Conservation (phyloP, 1,284 basidiomycete genomes). For the Irpex sp. region DNA sequence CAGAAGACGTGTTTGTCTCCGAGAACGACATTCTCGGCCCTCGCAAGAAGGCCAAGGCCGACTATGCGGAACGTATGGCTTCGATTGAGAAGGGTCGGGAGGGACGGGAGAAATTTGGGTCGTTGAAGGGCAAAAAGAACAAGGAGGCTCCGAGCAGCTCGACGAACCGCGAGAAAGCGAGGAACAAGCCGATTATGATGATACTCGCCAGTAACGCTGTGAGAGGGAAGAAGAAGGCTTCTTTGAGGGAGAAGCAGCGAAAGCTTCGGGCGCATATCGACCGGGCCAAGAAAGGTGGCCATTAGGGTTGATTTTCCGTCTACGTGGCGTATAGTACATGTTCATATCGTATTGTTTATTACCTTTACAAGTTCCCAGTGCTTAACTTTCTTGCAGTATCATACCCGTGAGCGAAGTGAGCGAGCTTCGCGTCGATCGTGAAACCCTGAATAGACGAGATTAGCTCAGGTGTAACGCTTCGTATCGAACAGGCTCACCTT, state of each 20-base stretch:
- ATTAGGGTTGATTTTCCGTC: constrained; percentile 1
- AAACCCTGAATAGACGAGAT: constrained; percentile 49
- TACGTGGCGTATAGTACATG: too few species aligned
- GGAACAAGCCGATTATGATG: constrained; percentile 96
- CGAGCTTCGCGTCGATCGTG: constrained; percentile 73
- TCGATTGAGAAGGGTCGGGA: constrained; percentile 92
- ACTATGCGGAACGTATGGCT: constrained; percentile 94
- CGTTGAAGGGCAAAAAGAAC: constrained; percentile 84
- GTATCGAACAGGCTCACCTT: constrained; percentile 37
- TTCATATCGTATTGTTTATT: neutral
- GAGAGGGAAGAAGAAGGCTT: constrained; percentile 84
- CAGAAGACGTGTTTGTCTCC: constrained; percentile 72
- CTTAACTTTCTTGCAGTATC: constrained; percentile 41
- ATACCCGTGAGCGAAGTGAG: constrained; percentile 71
- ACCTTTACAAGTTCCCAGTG: constrained; percentile 2
- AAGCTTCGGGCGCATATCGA: constrained; percentile 73
- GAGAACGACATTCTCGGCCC: constrained; percentile 92
- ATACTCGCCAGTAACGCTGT: constrained; percentile 74
- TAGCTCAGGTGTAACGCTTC: neutral
- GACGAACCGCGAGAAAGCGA: constrained; percentile 86
- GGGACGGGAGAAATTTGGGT: constrained; percentile 94
- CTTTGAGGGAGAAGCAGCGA: constrained; percentile 81
- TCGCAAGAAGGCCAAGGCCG: constrained; percentile 90
- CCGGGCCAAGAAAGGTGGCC: constrained; percentile 53
- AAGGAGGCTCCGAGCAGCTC: constrained; percentile 77